These are phyloP conservation scores for Nissolia schottii DNA, from an alignment of 306 rosid species.

Conservation along the genomic window DNA sequence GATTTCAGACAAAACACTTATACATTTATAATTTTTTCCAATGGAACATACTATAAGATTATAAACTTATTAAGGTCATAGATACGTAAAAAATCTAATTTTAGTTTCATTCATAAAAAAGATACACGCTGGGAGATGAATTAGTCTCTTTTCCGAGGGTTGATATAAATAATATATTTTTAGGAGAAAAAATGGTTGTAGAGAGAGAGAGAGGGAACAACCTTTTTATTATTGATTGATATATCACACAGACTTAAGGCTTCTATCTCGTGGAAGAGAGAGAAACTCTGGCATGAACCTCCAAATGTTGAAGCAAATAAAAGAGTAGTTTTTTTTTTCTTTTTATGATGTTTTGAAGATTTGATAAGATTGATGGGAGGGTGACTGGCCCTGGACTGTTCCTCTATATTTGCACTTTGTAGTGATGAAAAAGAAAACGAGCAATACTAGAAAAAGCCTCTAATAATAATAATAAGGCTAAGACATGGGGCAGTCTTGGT, in stretches of 20 bases:
- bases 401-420: constrained; percentile 29
- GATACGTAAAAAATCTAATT: too few relatives aligned
- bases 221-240: constrained; percentile 39
- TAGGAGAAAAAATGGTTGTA: constrained; percentile 19
- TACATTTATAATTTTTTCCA: too few relatives aligned
- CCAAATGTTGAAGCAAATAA: constrained; percentile 44
- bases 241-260: constrained; percentile 8
- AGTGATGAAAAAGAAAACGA: constrained; percentile 34
- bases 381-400: constrained; percentile 46
- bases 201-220: constrained; percentile 33
- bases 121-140: too few relatives aligned
- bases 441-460: constrained; percentile 37
- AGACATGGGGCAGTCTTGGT: not conserved
- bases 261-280: constrained; percentile 6
- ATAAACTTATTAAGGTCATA: too few relatives aligned
- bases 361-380: constrained; percentile 69
- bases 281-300: constrained; percentile 6
- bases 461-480: not conserved
- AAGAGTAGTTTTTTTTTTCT: not conserved
- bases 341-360: constrained; percentile 20
- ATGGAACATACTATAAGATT: too few relatives aligned
- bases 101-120: too few relatives aligned
- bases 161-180: too few relatives aligned
- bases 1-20: too few relatives aligned
- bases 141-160: too few relatives aligned